Percentiles rank a stretch among this genome's conserved stretches.
phyloP scores from a whole-genome alignment of 2,329 filamentous ascomycete genomes.

The Diaporthe citrichinensis region DNA sequence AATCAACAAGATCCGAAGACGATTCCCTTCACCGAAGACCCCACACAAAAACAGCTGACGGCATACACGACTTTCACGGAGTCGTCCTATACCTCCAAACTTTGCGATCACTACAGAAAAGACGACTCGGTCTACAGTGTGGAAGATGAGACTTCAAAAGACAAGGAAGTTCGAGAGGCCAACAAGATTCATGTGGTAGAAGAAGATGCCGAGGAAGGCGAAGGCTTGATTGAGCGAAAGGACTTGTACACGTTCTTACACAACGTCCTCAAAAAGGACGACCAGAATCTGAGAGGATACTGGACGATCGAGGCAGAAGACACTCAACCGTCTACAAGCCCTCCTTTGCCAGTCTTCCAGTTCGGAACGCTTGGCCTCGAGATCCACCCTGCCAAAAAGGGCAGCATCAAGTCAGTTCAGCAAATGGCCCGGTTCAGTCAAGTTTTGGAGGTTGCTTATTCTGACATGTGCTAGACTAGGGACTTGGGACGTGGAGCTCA shows the following conservation, averaged over 20 bases:
- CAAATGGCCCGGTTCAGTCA: not conserved
- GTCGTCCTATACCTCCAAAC: too few species aligned
- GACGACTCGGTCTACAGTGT: not conserved
- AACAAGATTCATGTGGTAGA: not conserved
- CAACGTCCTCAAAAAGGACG: not conserved
- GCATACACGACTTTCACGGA: not conserved
- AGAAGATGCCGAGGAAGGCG: not conserved
- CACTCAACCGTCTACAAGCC: not conserved
- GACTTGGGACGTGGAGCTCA: not conserved
- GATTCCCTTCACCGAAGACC: constrained; percentile 12
- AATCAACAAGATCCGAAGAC: not conserved
- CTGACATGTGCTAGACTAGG: not conserved
- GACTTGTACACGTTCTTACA: not conserved
- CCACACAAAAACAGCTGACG: not conserved
- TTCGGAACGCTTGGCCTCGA: constrained; percentile 12
- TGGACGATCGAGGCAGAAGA: not conserved
- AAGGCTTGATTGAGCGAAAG: constrained; percentile 14
- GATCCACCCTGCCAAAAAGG: not conserved
- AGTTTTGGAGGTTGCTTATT: not conserved
- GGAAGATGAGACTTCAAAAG: not conserved
- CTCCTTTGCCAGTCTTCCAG: constrained; percentile 2
- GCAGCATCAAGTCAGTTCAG: not conserved
- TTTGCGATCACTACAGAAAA: not conserved
- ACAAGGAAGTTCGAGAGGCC: not conserved
- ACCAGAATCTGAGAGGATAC: not conserved